A percentile compares a stretch with the other conserved stretches of the same genome.
These are phyloP conservation scores for Candida pseudoglaebosa DNA, from an alignment of 805 yeast species.

Conservation along the genomic window DNA sequence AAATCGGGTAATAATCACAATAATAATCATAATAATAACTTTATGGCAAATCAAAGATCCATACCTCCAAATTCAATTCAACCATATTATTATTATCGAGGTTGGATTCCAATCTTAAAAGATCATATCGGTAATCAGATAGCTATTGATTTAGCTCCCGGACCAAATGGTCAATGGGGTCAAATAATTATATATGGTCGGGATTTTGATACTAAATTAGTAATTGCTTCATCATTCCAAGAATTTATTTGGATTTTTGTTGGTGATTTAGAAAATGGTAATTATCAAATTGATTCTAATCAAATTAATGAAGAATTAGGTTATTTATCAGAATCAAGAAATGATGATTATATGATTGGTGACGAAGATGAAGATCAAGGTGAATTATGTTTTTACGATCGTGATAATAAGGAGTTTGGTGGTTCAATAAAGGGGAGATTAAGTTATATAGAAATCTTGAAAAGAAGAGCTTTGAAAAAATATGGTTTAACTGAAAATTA, in stretches of 20 bases:
- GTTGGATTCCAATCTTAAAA: constrained; percentile 40
- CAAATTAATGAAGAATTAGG: constrained; percentile 31
- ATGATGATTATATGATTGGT: constrained; percentile 40
- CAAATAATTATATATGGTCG: constrained; percentile 43
- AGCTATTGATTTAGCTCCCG: constrained; percentile 40
- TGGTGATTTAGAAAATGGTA: constrained; percentile 39
- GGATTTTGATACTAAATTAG: constrained; percentile 42
- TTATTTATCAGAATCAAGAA: constrained; percentile 32
- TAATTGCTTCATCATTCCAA: constrained; percentile 33
- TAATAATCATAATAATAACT: constrained; percentile 24
- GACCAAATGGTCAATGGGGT: constrained; percentile 37
- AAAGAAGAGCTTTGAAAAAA: constrained; percentile 37
- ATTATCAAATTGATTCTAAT: constrained; percentile 35
- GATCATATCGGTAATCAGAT: constrained; percentile 42
- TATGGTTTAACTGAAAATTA: constrained; percentile 36
- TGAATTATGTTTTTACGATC: constrained; percentile 36
- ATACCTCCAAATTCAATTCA: constrained; percentile 37
- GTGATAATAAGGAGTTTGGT: constrained; percentile 34
- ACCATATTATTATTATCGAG: constrained; percentile 31
- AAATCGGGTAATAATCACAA: not conserved
- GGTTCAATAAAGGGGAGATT: constrained; percentile 25
- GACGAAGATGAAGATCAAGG: constrained; percentile 45
- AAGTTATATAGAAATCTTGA: constrained; percentile 40
- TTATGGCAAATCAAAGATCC: constrained; percentile 32
- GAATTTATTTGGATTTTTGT: constrained; percentile 38